Base-by-base conservation (phyloP, 2,329 filamentous ascomycete genomes). In the Diaporthe ampelina region DNA sequence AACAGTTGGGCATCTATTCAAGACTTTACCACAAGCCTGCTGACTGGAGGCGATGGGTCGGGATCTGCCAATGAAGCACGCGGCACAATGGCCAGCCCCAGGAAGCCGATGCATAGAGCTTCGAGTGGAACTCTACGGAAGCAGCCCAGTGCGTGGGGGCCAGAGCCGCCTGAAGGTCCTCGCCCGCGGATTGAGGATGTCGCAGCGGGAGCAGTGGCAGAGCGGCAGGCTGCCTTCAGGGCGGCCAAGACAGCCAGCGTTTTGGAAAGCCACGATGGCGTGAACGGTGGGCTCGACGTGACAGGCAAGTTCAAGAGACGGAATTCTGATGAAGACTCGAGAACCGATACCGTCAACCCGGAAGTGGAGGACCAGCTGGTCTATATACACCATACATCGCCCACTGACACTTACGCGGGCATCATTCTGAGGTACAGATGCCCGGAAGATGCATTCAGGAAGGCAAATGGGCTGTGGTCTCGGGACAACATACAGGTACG, bases 401-500 rank as follows among this genome's bases (percentile, higher is more conserved):
- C 92, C 19, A 90, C 90, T 58, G 97, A 99, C 84, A 98, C 95
- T 1, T 92, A 98, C 78, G 95, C 95, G 1, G 96, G 97, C 3
- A 92, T 99, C 68, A 93, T 97, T 70, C 92, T 99, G 77, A 94
- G 93, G 79, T 99, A 97, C 83, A 93, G 94, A 79, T 98, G 96
- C 82, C 91, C 94, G 76, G 92, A 95, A 73, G 93, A 95, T 63
- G 89, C 93, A 2, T 92, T 99, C 77, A 90, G 94, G 74, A 97
- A 94, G 81, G 92, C 95, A 52, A 99, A 99, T 81, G 91, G 97
- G 15, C 91, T 99, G 80, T 99, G 97, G 97, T 94, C 95, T 9
- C 94, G 95, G 77, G 97, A 98, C 81, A 95, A 91, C 76, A 93
- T 98, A 48, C 96, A 98, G 81, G 91, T 92, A 63, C 92, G 95